Evolutionary conservation across 2,329 filamentous ascomycete genomes (phyloP).

Genomic region (Fusarium sp.): DNA sequence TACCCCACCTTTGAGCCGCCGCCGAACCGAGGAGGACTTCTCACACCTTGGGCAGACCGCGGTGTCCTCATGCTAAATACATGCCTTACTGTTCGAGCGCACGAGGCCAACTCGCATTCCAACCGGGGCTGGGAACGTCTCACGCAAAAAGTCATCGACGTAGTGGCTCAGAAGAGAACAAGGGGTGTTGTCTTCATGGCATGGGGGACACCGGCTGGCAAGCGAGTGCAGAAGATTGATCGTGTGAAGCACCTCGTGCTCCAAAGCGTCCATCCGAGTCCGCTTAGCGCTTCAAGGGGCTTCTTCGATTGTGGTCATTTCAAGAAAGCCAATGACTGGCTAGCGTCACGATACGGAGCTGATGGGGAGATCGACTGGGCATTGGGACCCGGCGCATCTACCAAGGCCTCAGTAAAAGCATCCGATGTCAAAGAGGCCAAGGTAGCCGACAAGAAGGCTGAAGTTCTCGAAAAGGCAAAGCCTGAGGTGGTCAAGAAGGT

Average conservation of each 20-base stretch:
- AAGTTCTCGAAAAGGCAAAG: conserved; percentile 40
- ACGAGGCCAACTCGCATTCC: conserved; percentile 86
- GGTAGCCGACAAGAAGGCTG: conserved; percentile 38
- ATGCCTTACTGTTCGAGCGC: conserved; percentile 89
- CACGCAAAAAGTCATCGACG: conserved; percentile 90
- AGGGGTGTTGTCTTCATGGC: conserved; percentile 93
- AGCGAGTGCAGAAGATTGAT: conserved; percentile 79
- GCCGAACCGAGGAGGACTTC: conserved; percentile 78
- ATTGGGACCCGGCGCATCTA: conserved; percentile 53
- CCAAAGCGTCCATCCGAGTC: conserved; percentile 89
- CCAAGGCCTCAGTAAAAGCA: conserved; percentile 43
- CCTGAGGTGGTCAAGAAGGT: conserved; percentile 24
- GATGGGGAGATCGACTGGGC: conserved; percentile 88
- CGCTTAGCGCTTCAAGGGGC: conserved; percentile 82
- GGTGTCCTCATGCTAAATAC: conserved; percentile 95
- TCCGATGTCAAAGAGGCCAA: conserved; percentile 37
- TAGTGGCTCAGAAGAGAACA: conserved; percentile 78
- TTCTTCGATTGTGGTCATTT: conserved; percentile 89
- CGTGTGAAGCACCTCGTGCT: conserved; percentile 80
- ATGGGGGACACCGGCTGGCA: conserved; percentile 87
- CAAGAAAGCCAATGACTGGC: conserved; percentile 84
- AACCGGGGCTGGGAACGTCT: conserved; percentile 92
- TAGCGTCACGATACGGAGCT: conserved; percentile 79
- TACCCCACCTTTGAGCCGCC: conserved; percentile 83
- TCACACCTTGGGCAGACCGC: conserved; percentile 93